Evolutionary conservation across 192 early-diverging fungal species (phyloP), one percentile per base, ranked within the genome.

Genomic region (Mortierella hygrophila): DNA sequence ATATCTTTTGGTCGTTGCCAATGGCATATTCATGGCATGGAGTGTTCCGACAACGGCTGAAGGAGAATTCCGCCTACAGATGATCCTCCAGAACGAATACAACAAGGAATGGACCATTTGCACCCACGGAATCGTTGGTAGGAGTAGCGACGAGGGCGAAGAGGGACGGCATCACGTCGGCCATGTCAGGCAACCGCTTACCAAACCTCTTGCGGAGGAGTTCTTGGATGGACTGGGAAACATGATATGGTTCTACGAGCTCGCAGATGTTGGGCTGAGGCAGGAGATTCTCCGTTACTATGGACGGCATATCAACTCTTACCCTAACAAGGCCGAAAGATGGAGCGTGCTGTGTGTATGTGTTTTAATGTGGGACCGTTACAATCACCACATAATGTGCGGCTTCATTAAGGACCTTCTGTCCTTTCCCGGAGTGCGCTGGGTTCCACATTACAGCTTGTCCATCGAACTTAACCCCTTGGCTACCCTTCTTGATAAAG

Each of bases 391-490:
- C n/a, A 16, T 7, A 2, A 1, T 9, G 3, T 60, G 26, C n/a
- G 29, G 32, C 40, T 82, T 71, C 16, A 3, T 77, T 6, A 44
- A 23, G 9, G 54, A 18, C 8, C 26, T 82, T 3, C 20, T 82
- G 7, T 70, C 49, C 0, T 32, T 44, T 0, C 0, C n/a, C 11
- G 15, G 47, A 3, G 20, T 47, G 35, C 52, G 49, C 3, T 81
- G 80, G 80, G 74, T 81, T 8, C 80, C 80, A 8, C 74, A 26
- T 18, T 49, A 20, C 26, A 49, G 75, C 9, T n/a, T 70, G 44
- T 13, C 35, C 18, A 40, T 57, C 23, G 26, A 15, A 1, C 32
- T 68, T 1, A 81, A 75, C 29, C 80, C 80, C 0, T 10, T 75
- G 3, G 49, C 38, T 1, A 46, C 70, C 2, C 13, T 75, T 6